Evolutionary conservation across 768 basidiomycete genomes (phyloP).

Genomic region (Naganishia randhawae): DNA sequence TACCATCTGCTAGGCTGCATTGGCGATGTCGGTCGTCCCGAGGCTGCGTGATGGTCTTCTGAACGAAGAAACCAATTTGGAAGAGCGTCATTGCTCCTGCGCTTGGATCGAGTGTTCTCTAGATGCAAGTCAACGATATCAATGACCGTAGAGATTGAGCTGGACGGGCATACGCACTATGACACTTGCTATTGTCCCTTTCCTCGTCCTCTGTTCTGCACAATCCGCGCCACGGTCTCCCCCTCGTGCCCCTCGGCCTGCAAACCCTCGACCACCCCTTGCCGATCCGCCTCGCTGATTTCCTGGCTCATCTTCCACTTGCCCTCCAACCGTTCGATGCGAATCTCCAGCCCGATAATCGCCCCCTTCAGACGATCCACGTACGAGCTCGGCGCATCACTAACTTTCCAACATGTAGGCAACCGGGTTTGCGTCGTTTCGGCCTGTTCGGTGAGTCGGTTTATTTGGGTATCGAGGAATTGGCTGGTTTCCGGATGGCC

Average conservation of each 20-base stretch:
- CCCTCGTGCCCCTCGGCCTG: constrained; percentile 35
- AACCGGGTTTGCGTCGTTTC: background rate
- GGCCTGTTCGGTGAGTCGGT: constrained; percentile 35
- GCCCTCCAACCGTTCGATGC: constrained; percentile 44
- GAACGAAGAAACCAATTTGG: too few species aligned
- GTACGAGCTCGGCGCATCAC: constrained; percentile 44
- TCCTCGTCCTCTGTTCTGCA: constrained; percentile 11
- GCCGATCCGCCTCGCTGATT: constrained; percentile 40
- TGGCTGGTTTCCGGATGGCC: constrained; percentile 13
- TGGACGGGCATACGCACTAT: too few species aligned
- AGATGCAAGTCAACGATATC: too few species aligned
- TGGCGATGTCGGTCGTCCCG: too few species aligned
- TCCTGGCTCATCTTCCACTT: constrained; percentile 49
- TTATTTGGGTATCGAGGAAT: constrained; percentile 43
- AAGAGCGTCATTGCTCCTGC: too few species aligned
- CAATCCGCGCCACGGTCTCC: constrained; percentile 28
- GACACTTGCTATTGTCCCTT: too few species aligned
- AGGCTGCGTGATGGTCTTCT: too few species aligned
- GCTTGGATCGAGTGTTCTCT: too few species aligned
- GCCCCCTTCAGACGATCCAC: constrained; percentile 44
- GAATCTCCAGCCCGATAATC: constrained; percentile 48
- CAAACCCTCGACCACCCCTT: constrained; percentile 46
- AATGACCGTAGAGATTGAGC: too few species aligned
- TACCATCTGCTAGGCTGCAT: too few species aligned
- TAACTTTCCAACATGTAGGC: constrained; percentile 38